Conservation (phyloP, 192 early-diverging fungal genomes). For the Mortierella alpina region DNA sequence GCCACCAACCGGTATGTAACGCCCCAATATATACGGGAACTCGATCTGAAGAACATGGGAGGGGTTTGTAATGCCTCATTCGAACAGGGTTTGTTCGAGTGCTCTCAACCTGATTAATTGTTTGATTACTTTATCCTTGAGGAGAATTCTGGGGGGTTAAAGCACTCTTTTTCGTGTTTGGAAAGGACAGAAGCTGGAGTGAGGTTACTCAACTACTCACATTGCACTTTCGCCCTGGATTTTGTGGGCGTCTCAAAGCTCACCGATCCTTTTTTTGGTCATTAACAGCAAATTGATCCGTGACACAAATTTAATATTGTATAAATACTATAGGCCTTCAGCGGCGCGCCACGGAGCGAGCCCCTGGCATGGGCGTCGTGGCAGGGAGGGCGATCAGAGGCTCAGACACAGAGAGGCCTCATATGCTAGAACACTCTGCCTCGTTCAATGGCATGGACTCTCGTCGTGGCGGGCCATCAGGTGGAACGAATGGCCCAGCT, state of each 20-base stretch:
- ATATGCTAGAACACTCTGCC: constrained; percentile 29
- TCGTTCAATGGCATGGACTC: constrained; percentile 35
- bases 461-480: not conserved
- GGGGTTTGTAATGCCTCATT: no score
- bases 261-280: not conserved
- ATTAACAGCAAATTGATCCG: not conserved
- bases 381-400: constrained; percentile 10
- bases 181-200: no score
- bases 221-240: no score
- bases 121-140: no score
- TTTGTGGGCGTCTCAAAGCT: no score
- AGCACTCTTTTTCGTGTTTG: no score
- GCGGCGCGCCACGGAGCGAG: constrained; percentile 41
- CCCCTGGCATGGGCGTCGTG: not conserved
- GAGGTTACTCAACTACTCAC: no score
- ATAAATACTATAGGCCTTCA: constrained; percentile 26
- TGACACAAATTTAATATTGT: not conserved
- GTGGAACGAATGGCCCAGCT: constrained; percentile 29
- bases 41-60: no score
- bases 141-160: no score
- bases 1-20: constrained; percentile 31
- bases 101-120: no score
- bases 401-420: constrained; percentile 26
- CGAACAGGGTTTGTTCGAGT: no score
- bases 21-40: no score